phyloP scores from a whole-genome alignment of 2,329 filamentous ascomycete species.

The Magnaporthales sp. region DNA sequence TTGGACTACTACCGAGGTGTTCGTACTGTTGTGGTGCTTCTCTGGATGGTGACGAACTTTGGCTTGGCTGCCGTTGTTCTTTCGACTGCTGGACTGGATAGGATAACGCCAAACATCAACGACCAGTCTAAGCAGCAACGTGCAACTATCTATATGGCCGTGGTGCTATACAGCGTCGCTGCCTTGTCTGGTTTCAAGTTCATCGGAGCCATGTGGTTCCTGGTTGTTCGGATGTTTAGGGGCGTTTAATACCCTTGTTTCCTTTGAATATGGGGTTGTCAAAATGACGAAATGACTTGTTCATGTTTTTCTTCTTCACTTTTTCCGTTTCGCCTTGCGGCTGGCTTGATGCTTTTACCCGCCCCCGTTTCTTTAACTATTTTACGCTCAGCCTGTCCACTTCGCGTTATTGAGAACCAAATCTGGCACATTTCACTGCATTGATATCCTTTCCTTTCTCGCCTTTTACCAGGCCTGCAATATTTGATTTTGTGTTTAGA shows the following conservation, averaged over 20 bases:
- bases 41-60: constrained; percentile 97
- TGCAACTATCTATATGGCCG: constrained; percentile 74
- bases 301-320: not conserved
- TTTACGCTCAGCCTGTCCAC: not conserved
- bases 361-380: not conserved
- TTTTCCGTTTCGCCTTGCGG: not conserved
- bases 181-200: constrained; percentile 80
- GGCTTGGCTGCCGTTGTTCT: constrained; percentile 79
- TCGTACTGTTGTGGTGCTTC: constrained; percentile 79
- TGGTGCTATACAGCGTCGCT: constrained; percentile 85
- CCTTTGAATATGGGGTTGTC: constrained; percentile 1
- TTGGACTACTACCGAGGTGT: constrained; percentile 99
- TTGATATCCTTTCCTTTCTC: not conserved
- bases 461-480: not conserved
- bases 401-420: not conserved
- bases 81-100: constrained; percentile 73
- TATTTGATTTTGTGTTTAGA: not conserved
- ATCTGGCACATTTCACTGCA: not conserved
- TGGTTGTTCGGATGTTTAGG: constrained; percentile 80
- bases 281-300: not conserved
- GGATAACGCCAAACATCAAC: constrained; percentile 40
- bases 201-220: constrained; percentile 81
- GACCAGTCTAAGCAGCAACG: constrained; percentile 42
- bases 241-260: constrained; percentile 37
- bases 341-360: not conserved